Percentiles rank a stretch among this genome's conserved stretches.
Evolutionary conservation across 768 basidiomycete species (phyloP).

Genomic region (Hebeloma cylindrosporum): DNA sequence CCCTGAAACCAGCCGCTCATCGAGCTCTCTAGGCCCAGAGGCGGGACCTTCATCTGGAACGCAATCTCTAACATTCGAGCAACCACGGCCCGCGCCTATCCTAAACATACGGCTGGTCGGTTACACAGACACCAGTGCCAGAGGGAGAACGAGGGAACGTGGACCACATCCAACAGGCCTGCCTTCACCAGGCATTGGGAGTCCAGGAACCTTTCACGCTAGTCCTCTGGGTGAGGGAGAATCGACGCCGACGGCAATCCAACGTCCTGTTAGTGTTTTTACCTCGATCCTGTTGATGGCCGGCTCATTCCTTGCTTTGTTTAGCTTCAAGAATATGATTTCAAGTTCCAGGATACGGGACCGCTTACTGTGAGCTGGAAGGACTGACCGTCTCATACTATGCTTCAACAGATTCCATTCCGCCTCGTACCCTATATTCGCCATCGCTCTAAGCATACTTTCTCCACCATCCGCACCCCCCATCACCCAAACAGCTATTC

Average conservation of each 20-base stretch:
- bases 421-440: too few relatives aligned
- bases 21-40: conserved; percentile 10
- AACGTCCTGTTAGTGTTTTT: not conserved
- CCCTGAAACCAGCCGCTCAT: conserved; percentile 11
- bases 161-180: conserved; percentile 7
- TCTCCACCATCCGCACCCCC: too few relatives aligned
- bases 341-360: conserved; percentile 2
- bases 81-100: conserved; percentile 26
- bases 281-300: not conserved
- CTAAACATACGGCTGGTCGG: conserved; percentile 34
- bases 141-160: conserved; percentile 23
- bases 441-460: too few relatives aligned
- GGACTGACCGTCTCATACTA: too few relatives aligned
- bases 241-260: not conserved
- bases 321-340: conserved; percentile 3
- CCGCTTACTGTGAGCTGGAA: conserved; percentile 10
- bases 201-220: not conserved
- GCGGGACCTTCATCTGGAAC: conserved; percentile 12
- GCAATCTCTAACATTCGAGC: conserved; percentile 17
- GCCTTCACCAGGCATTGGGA: not conserved
- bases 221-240: not conserved
- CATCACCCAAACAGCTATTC: too few relatives aligned
- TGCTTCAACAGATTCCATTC: too few relatives aligned
- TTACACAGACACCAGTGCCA: conserved; percentile 16
- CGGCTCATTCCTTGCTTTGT: not conserved